Percentiles rank a stretch among this genome's conserved stretches.
Evolutionary conservation across 2,329 filamentous ascomycete species (phyloP).

Genomic region (Nemania diffusa): DNA sequence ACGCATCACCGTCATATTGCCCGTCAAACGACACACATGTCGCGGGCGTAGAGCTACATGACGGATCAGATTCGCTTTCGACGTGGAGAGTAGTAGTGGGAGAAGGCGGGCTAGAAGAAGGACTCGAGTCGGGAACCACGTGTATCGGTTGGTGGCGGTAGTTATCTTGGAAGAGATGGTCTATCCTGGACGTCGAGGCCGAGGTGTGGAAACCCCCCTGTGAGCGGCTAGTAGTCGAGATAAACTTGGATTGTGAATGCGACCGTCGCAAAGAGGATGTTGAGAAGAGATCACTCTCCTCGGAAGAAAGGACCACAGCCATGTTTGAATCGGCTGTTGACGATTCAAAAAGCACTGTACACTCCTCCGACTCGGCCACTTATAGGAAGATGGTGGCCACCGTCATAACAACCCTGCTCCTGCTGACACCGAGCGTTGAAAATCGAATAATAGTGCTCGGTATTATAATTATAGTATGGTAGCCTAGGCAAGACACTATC

Average conservation of each 20-base stretch:
- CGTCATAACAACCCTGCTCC: slow-evolving; percentile 39
- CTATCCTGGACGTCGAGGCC: slow-evolving; percentile 58
- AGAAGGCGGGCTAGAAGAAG: slow-evolving; percentile 67
- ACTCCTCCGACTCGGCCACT: slow-evolving; percentile 46
- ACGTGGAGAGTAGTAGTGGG: slow-evolving; percentile 62
- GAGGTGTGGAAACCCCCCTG: slow-evolving; percentile 58
- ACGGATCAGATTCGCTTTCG: slow-evolving; percentile 64
- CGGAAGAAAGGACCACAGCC: slow-evolving; percentile 67
- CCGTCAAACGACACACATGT: slow-evolving; percentile 71
- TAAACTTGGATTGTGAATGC: slow-evolving; percentile 69
- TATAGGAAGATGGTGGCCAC: slow-evolving; percentile 32
- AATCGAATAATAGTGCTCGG: background rate
- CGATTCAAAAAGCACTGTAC: slow-evolving; percentile 16
- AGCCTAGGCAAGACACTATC: slow-evolving; percentile 8
- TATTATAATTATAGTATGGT: background rate
- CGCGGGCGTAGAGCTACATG: slow-evolving; percentile 70
- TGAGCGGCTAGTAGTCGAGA: slow-evolving; percentile 54
- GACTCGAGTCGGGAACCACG: slow-evolving; percentile 56
- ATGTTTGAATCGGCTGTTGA: slow-evolving; percentile 49
- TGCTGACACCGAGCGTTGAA: slow-evolving; percentile 10
- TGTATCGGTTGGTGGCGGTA: slow-evolving; percentile 52
- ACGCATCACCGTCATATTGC: slow-evolving; percentile 60
- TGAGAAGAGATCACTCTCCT: slow-evolving; percentile 68
- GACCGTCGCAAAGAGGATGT: slow-evolving; percentile 66
- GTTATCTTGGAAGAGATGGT: slow-evolving; percentile 58